These are phyloP conservation scores for Tylopilus orsonianus DNA, from an alignment of 1,284 basidiomycete species.

Conservation along the genomic window DNA sequence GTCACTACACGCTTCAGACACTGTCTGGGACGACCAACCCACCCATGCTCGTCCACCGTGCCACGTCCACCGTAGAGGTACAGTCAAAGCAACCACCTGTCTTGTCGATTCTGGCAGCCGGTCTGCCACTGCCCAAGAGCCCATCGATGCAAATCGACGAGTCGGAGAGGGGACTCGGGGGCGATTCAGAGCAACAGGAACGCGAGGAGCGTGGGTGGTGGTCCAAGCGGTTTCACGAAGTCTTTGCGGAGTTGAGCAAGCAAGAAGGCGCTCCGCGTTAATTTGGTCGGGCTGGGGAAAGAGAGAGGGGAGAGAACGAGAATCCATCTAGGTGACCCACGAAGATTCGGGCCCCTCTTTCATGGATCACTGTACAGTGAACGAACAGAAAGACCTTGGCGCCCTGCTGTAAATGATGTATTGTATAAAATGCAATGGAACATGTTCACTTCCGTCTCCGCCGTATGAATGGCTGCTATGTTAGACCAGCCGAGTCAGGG, in stretches of 20 bases:
- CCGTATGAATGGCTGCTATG: too few species aligned
- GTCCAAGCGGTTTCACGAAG: conserved; percentile 70
- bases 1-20: conserved; percentile 50
- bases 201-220: conserved; percentile 79
- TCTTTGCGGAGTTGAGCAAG: conserved; percentile 56
- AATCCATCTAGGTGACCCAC: too few species aligned
- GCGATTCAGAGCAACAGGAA: conserved; percentile 46
- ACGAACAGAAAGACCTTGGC: too few species aligned
- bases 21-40: conserved; percentile 46
- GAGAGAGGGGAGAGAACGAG: too few species aligned
- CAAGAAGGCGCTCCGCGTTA: too few species aligned
- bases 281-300: too few species aligned
- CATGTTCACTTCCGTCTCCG: too few species aligned
- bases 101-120: conserved; percentile 54
- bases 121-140: conserved; percentile 65
- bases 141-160: conserved; percentile 57
- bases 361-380: too few species aligned
- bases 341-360: too few species aligned
- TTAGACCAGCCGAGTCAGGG: too few species aligned
- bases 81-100: conserved; percentile 40
- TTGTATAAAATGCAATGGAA: too few species aligned
- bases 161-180: conserved; percentile 27
- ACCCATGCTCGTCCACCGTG: conserved; percentile 31
- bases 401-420: too few species aligned
- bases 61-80: conserved; percentile 38